Conservation (phyloP, 192 early-diverging fungal genomes). For the Umbelopsis sp. region DNA sequence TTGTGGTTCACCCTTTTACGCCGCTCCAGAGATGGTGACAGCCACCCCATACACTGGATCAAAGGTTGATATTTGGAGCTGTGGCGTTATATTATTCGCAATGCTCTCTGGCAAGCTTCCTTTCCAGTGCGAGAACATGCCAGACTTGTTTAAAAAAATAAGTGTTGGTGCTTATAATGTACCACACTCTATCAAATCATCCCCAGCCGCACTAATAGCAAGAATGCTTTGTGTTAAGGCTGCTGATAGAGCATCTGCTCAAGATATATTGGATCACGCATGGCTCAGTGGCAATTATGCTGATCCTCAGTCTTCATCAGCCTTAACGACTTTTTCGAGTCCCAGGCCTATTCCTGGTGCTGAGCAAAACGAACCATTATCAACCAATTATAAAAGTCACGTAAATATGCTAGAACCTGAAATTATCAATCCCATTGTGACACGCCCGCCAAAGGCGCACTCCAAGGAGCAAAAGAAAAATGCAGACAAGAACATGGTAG, state of each 20-base stretch:
- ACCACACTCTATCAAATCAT: conserved; percentile 36
- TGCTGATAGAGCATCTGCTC: conserved; percentile 55
- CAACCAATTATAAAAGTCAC: not conserved
- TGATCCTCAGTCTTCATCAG: conserved; percentile 17
- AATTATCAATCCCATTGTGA: not conserved
- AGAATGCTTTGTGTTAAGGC: conserved; percentile 54
- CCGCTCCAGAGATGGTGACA: conserved; percentile 67
- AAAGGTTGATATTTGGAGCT: conserved; percentile 60
- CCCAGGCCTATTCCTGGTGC: not conserved
- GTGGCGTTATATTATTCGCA: conserved; percentile 62
- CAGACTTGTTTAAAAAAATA: conserved; percentile 62
- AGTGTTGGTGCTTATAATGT: conserved; percentile 54
- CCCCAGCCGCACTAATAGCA: conserved; percentile 47
- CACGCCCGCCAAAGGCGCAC: not conserved
- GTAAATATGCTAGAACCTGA: not conserved
- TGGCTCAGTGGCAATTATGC: conserved; percentile 48
- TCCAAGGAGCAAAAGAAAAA: not conserved
- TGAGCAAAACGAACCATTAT: not conserved
- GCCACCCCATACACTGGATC: conserved; percentile 61
- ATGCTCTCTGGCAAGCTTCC: conserved; percentile 62
- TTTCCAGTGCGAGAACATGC: conserved; percentile 59
- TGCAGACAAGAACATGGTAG: not conserved
- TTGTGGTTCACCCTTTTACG: conserved; percentile 68
- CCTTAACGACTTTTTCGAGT: conserved; percentile 15
- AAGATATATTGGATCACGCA: conserved; percentile 53